These are phyloP conservation scores for Trypethelium eluteriae DNA, from an alignment of 495 filamentous ascomycete species.

Conservation along the genomic window DNA sequence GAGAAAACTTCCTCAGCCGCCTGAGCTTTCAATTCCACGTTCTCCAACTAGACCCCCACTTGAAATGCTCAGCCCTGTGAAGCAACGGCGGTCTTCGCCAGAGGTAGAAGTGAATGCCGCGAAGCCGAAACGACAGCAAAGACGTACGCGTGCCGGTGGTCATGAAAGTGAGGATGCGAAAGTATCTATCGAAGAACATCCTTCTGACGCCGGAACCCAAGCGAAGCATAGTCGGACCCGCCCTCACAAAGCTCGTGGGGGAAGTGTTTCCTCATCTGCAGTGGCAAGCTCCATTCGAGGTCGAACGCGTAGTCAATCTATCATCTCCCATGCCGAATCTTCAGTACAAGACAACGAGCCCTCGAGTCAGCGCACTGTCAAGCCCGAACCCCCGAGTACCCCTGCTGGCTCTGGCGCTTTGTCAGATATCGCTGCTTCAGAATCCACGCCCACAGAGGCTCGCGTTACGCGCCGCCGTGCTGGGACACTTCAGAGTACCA, in stretches of 20 bases:
- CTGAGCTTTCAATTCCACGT: not conserved
- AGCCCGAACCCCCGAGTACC: constrained; percentile 57
- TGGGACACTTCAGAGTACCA: constrained; percentile 25
- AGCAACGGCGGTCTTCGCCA: not conserved
- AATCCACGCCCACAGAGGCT: constrained; percentile 23
- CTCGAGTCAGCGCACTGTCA: constrained; percentile 45
- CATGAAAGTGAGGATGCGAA: not conserved
- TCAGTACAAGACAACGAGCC: constrained; percentile 41
- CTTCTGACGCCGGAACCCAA: not conserved
- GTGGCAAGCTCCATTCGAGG: constrained; percentile 29
- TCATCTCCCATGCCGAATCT: constrained; percentile 48
- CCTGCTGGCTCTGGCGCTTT: constrained; percentile 41
- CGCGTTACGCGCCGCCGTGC: constrained; percentile 29
- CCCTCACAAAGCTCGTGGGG: constrained; percentile 34
- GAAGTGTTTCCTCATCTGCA: constrained; percentile 48
- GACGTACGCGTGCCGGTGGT: not conserved
- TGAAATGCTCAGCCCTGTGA: constrained; percentile 12
- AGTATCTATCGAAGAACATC: not conserved
- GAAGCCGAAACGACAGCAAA: not conserved
- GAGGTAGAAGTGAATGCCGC: not conserved
- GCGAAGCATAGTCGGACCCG: not conserved
- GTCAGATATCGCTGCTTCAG: constrained; percentile 22
- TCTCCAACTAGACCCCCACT: constrained; percentile 8
- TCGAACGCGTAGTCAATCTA: constrained; percentile 52
- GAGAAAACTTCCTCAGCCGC: constrained; percentile 11